Conservation (phyloP, 2,329 filamentous ascomycete species). For the Aspergillus caelatus region DNA sequence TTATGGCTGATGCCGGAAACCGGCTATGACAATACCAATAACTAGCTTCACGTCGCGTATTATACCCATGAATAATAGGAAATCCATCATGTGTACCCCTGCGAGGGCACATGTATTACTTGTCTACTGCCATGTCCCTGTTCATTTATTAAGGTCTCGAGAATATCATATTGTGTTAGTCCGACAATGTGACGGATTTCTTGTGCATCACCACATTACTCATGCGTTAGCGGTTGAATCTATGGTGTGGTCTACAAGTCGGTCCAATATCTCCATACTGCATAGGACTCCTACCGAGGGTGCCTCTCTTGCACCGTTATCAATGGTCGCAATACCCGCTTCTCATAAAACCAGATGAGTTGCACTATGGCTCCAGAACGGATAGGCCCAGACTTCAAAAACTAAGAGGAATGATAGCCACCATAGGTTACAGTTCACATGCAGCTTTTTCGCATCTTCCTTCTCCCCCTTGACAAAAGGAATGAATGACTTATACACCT, state of each 20-base stretch:
- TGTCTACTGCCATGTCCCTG: not conserved
- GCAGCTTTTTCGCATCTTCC: too few relatives aligned
- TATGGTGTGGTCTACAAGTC: too few relatives aligned
- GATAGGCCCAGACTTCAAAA: too few relatives aligned
- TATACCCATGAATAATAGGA: not conserved
- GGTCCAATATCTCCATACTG: too few relatives aligned
- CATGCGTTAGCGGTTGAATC: too few relatives aligned
- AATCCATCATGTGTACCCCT: not conserved
- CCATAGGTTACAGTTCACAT: too few relatives aligned
- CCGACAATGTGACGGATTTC: too few relatives aligned
- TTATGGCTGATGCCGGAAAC: not conserved
- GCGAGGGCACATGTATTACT: not conserved
- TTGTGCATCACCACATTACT: too few relatives aligned
- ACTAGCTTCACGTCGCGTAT: not conserved
- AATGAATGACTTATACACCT: not conserved
- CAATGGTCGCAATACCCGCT: not conserved
- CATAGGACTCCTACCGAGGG: too few relatives aligned
- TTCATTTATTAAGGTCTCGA: not conserved
- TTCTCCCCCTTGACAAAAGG: too few relatives aligned
- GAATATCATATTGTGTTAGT: too few relatives aligned
- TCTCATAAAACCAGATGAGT: not conserved
- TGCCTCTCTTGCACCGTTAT: not conserved
- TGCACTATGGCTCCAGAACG: not conserved
- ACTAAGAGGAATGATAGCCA: too few relatives aligned
- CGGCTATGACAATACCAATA: not conserved